These are phyloP conservation scores for Stephania yunnanensis DNA, from an alignment of 164 flowering plant species.

Conservation along the genomic window DNA sequence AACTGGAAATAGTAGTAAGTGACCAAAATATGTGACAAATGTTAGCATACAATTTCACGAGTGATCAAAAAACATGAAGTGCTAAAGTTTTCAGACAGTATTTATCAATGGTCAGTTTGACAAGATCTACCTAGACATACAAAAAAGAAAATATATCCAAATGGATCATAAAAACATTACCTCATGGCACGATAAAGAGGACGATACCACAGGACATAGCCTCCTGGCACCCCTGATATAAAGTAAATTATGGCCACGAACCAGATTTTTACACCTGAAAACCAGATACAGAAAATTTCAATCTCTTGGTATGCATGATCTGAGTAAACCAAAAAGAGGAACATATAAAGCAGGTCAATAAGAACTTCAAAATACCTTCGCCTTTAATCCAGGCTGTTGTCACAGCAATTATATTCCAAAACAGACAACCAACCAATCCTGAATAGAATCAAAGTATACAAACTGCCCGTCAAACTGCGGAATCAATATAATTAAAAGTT, in stretches of 20 bases:
- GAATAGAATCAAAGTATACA: conserved; percentile 8
- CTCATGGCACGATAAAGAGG: conserved; percentile 97
- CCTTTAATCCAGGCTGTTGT: conserved; percentile 89
- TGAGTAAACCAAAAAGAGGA: neutral
- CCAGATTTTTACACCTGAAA: conserved; percentile 80
- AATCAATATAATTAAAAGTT: neutral
- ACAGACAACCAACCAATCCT: conserved; percentile 45
- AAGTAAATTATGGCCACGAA: conserved; percentile 92
- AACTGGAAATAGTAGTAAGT: neutral
- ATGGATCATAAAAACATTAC: conserved; percentile 28
- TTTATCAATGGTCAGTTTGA: too few species aligned
- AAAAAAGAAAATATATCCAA: neutral
- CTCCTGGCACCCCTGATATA: conserved; percentile 93
- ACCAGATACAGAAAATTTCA: conserved; percentile 8
- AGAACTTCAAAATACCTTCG: conserved; percentile 49
- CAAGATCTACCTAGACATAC: neutral
- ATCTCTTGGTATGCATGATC: neutral
- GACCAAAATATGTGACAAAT: too few species aligned
- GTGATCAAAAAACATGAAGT: too few species aligned
- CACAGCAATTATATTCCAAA: conserved; percentile 86
- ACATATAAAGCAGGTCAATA: neutral
- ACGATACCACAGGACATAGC: conserved; percentile 90
- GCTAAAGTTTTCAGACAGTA: too few species aligned
- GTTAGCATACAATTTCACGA: too few species aligned
- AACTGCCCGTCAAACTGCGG: neutral